These are phyloP conservation scores for Spongiforma sp. DNA, from an alignment of 1,284 basidiomycete genomes.

Conservation along the genomic window DNA sequence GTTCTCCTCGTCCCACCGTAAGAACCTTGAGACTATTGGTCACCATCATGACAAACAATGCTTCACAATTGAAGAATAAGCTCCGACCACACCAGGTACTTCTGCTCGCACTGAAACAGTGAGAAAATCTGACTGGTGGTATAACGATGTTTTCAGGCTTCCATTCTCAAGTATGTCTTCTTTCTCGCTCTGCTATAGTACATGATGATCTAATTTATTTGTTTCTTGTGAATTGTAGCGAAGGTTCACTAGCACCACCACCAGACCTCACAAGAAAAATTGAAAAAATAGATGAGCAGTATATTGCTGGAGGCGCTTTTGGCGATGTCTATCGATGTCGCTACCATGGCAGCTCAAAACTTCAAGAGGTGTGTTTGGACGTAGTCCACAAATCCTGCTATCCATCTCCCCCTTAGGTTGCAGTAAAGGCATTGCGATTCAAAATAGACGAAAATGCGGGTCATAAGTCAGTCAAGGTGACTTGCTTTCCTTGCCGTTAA, in stretches of 20 bases:
- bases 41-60: neutral
- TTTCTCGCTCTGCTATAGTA: too few species aligned
- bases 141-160: neutral
- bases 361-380: neutral
- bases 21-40: too few species aligned
- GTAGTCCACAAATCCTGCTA: neutral
- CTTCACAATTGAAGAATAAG: neutral
- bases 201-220: too few species aligned
- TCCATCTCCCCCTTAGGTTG: constrained; percentile 13
- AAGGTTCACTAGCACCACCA: neutral
- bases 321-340: neutral
- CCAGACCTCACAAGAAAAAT: neutral
- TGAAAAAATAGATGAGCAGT: neutral
- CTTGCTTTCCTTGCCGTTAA: too few species aligned
- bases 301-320: neutral
- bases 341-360: neutral
- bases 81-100: neutral
- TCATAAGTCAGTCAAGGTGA: constrained; percentile 7
- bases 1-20: too few species aligned
- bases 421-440: constrained; percentile 21
- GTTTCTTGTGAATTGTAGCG: neutral
- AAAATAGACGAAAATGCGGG: neutral
- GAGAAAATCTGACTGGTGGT: neutral
- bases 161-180: neutral
- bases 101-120: too few species aligned